Base-by-base conservation (phyloP, 2,329 filamentous ascomycete genomes). In the Colletotrichum theobromicola region DNA sequence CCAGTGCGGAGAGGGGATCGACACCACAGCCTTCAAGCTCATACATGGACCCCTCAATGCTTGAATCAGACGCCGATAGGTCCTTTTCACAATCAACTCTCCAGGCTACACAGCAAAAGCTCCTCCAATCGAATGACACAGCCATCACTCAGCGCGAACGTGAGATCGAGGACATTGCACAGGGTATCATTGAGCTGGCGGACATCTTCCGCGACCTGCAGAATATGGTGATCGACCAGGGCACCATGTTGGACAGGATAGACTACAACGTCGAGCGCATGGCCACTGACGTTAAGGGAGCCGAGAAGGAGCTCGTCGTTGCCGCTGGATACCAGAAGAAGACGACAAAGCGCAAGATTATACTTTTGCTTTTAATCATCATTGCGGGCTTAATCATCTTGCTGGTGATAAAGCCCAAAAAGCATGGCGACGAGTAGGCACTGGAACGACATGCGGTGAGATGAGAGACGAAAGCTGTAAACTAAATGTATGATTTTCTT, bases 231-330 rank as follows among this genome's bases (percentile, higher is more conserved):
- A 96, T 98, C 77, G 94, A 97, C 81, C 94, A 97, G 83, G 95
- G 95, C 67, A 97, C 95, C 16, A 94, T 97, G 90, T 89, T 98
- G 26, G 96, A 98, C 84, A 93, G 97, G 80, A 97, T 98, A 79
- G 98, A 99, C 84, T 99, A 98, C 86, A 99, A 99, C 80, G 95
- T 99, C 67, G 97, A 99, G 85, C 91, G 93, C 75, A 98, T 98
- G 94, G 92, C 93, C n/a, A 93, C 92, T 24, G 95, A 98, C 80
- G 95, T 99, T 73, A 98, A 98, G 82, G 94, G 90, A 24, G 97
- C 97, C 4, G 95, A 98, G 76, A 97, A 96, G 83, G 97, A 99
- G 85, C 90, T 99, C 69, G 95, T 92, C 76, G 92, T 97, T 71
- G 94, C 97, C 16, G 95, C 94, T 6, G 94, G 94, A 21, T 98